Evolutionary conservation across 2,329 filamentous ascomycete species (phyloP).

Genomic region (Ophiostoma montium): DNA sequence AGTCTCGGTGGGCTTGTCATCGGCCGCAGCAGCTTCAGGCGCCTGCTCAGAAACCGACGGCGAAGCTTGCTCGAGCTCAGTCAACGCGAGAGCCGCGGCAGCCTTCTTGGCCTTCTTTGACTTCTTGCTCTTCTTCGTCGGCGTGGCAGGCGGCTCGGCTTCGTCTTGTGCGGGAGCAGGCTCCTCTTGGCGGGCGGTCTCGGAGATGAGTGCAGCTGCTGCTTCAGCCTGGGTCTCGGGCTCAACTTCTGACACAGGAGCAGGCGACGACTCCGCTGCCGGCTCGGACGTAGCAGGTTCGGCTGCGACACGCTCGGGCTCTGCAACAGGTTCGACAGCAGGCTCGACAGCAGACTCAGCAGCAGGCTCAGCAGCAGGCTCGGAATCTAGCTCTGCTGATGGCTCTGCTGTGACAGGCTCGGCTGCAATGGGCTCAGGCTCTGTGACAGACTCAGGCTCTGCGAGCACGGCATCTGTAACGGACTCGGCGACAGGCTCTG

Average conservation of each 20-base stretch:
- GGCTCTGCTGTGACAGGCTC: too few relatives aligned
- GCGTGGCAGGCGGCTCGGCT: neutral
- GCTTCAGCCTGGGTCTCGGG: neutral
- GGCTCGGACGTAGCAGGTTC: neutral
- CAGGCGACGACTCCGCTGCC: neutral
- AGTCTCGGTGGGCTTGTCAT: neutral
- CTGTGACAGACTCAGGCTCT: neutral
- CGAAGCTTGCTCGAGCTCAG: neutral
- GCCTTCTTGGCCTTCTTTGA: neutral
- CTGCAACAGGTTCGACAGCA: too few relatives aligned
- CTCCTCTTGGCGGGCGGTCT: neutral
- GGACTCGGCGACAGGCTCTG: neutral
- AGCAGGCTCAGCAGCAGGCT: too few relatives aligned
- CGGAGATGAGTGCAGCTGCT: too few relatives aligned
- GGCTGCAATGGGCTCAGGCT: neutral
- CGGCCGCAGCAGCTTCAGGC: neutral
- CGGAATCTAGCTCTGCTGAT: too few relatives aligned
- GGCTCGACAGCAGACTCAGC: too few relatives aligned
- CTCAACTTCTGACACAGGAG: neutral
- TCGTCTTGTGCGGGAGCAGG: neutral
- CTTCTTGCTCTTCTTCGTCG: slow-evolving; percentile 1
- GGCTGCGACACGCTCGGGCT: too few relatives aligned
- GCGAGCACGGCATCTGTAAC: neutral
- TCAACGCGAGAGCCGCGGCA: neutral
- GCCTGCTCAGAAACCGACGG: neutral